Base-by-base conservation (phyloP, 805 yeast genomes). In the Lipomyces starkeyi region DNA sequence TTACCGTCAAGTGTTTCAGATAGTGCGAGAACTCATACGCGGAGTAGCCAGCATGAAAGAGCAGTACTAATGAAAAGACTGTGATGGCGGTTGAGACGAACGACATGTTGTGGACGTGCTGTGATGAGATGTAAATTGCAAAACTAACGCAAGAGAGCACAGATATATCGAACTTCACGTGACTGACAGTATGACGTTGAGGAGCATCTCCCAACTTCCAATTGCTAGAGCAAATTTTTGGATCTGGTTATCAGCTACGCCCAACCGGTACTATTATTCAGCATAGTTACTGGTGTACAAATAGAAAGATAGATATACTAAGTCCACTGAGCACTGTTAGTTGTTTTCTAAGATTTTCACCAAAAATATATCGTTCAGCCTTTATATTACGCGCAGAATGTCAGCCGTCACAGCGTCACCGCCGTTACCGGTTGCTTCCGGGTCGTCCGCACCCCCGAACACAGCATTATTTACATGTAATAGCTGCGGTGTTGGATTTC, bases 401-500 rank as follows among this genome's bases (percentile, higher is more conserved):
- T 40, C 32, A 57, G 20, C 40, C 8, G 54, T 6, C 37, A 9
- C 34, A 37, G 17, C 8, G 14, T 63, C 37, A 25, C 14, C 47
- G 62, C 57, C 34, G 13, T 37, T 11, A 6, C 25, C 11, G 11
- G 22, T n/a, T 4, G 25, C 20, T 8, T 4, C 20, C 11, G 49
- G 22, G 22, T 17, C 64, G 34, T 35, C 20, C 9, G 14, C 55
- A 0, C 37, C 43, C 20, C 58, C 58, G 13, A 52, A 63, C 11
- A 54, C 69, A 40, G 58, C 73, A 3, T 74, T 75, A 52, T 87
- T 84, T 78, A 92, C 97, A 13, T 95, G 99, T 80, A 91, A 93
- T 76, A 89, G 97, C 25, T 95, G 99, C 79, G 87, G 87, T 29
- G 86, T 92, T 71, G 88, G 88, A 58, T 95, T 95, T 76, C 86